Evolutionary conservation across 2,329 filamentous ascomycete genomes (phyloP).

Genomic region (Colletotrichum godetiae): DNA sequence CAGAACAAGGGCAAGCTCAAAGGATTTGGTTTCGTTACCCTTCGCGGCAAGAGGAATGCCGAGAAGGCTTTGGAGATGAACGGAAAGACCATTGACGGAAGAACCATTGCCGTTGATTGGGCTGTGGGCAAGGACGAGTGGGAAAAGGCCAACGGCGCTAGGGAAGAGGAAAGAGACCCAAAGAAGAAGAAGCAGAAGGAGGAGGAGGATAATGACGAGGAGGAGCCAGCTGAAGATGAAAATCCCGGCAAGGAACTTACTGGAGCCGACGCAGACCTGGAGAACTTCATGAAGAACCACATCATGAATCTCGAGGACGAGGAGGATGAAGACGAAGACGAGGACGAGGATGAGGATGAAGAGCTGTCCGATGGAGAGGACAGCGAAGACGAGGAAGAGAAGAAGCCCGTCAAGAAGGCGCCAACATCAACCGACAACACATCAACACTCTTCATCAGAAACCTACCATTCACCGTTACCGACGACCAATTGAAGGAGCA

Average conservation of each 20-base stretch:
- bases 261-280: conserved; percentile 57
- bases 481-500: conserved; percentile 87
- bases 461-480: conserved; percentile 88
- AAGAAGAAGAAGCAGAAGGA: conserved; percentile 44
- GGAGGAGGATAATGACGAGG: conserved; percentile 52
- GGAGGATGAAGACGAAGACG: conserved; percentile 59
- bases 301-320: conserved; percentile 69
- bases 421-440: conserved; percentile 69
- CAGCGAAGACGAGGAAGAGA: conserved; percentile 50
- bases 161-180: conserved; percentile 38
- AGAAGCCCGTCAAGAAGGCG: conserved; percentile 46
- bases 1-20: conserved; percentile 80
- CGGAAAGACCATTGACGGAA: conserved; percentile 88
- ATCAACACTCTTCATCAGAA: conserved; percentile 90
- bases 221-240: conserved; percentile 39
- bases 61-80: conserved; percentile 91
- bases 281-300: conserved; percentile 69
- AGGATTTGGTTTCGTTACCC: conserved; percentile 92
- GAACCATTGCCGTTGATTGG: conserved; percentile 94
- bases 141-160: conserved; percentile 70
- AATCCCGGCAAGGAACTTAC: conserved; percentile 49
- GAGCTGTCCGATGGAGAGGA: conserved; percentile 59
- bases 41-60: conserved; percentile 90
- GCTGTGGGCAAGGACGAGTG: conserved; percentile 92
- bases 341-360: conserved; percentile 54